A percentile compares a stretch with the other conserved stretches of the same genome.
Conservation (phyloP, 2,329 filamentous ascomycete genomes). For the Colletotrichum falcatum region DNA sequence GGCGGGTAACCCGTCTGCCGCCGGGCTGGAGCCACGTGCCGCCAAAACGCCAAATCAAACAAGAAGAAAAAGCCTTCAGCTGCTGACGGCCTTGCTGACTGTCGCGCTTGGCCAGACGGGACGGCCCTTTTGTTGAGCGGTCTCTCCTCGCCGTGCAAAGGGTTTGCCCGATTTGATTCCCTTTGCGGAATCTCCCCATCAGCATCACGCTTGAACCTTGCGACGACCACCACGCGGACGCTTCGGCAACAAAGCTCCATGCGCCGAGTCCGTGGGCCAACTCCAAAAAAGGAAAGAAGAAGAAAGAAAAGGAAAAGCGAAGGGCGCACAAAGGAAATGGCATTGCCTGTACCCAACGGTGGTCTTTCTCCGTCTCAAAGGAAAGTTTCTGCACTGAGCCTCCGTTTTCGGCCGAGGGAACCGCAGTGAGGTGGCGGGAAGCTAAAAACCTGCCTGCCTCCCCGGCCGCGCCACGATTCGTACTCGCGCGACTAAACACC, state of each 20-base stretch:
- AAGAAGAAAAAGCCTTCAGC: not conserved
- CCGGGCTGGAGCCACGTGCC: not conserved
- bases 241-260: not conserved
- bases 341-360: not conserved
- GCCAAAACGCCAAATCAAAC: too few relatives aligned
- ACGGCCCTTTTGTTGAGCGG: not conserved
- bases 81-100: slow-evolving; percentile 7
- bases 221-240: too few relatives aligned
- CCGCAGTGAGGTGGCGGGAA: not conserved
- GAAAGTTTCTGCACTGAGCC: not conserved
- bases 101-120: not conserved
- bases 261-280: not conserved
- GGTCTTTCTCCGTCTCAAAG: too few relatives aligned
- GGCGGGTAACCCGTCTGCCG: too few relatives aligned
- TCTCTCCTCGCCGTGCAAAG: not conserved
- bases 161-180: not conserved
- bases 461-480: not conserved
- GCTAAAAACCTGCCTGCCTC: not conserved
- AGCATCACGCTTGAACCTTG: not conserved
- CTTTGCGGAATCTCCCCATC: slow-evolving; percentile 1
- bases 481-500: not conserved
- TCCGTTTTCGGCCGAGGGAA: not conserved
- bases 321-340: not conserved
- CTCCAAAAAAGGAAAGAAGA: too few relatives aligned
- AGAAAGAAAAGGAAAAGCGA: too few relatives aligned